Evolutionary conservation across 805 yeast genomes (phyloP).

Genomic region (Ogataea thermomethanolica): DNA sequence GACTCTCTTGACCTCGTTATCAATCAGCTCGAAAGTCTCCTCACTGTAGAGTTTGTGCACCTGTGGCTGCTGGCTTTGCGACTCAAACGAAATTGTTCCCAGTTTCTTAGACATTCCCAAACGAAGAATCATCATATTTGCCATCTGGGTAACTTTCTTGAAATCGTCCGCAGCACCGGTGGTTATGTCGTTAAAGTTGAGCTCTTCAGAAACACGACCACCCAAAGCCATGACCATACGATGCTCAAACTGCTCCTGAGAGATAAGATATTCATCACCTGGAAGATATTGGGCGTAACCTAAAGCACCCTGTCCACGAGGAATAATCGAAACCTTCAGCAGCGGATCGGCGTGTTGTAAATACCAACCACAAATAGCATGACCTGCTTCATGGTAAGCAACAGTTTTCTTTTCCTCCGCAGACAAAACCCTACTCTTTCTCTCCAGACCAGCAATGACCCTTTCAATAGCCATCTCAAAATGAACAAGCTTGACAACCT

Average conservation of each 20-base stretch:
- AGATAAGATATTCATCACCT: constrained; percentile 79
- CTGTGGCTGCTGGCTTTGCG: constrained; percentile 51
- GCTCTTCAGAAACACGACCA: constrained; percentile 94
- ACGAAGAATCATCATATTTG: constrained; percentile 86
- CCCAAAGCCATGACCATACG: constrained; percentile 97
- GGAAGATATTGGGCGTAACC: constrained; percentile 98
- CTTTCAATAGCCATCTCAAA: constrained; percentile 97
- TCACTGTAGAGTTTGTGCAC: constrained; percentile 80
- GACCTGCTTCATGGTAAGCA: constrained; percentile 99
- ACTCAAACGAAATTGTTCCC: constrained; percentile 81
- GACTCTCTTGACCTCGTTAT: constrained; percentile 75
- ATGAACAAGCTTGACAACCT: constrained; percentile 68
- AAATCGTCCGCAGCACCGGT: constrained; percentile 97
- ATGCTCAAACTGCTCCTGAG: constrained; percentile 69
- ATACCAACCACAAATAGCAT: constrained; percentile 98
- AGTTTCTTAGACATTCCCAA: constrained; percentile 88
- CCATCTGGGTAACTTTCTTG: constrained; percentile 92
- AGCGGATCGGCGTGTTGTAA: constrained; percentile 89
- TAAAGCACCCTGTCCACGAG: constrained; percentile 94
- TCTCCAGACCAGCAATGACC: constrained; percentile 93
- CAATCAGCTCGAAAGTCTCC: constrained; percentile 76
- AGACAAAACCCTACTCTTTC: constrained; percentile 77
- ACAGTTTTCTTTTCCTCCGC: constrained; percentile 86
- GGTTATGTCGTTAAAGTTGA: constrained; percentile 87
- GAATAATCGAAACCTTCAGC: constrained; percentile 92